Evolutionary conservation across 176 grass and related monocot genomes (phyloP), one percentile per base, ranked within the genome.

Genomic region (Carex littledalei): DNA sequence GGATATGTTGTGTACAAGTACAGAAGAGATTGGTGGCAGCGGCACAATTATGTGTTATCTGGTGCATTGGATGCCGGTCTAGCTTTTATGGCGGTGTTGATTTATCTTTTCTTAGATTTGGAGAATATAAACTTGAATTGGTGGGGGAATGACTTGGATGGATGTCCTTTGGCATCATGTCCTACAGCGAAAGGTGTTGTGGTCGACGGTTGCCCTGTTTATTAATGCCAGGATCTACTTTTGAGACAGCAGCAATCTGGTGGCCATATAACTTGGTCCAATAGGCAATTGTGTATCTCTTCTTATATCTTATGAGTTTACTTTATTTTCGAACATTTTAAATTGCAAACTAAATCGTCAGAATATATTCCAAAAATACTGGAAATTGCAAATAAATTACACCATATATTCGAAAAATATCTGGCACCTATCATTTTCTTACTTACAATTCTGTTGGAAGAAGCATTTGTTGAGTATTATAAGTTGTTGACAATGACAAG

Each of bases 171-270:
- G 17, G 91, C 93, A 45, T 93, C 93, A 68, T 98, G 93, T 89
- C 95, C 95, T 13, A 93, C 93, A 16, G 93, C 89, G 1, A 91
- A 93, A 67, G 93, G 93, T 74, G 55, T 98, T 43, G 49, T 84
- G 16, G 85, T 98, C 0, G 86, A 95, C 7, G 93, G 93, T 8
- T 98, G 93, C 52, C 93, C 93, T 35, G 85, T 93, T 55, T 90
- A 90, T 65, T 84, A 47, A 82, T 55, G 24, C 47, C 74, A 32
- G 22, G 31, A 34, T 49, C 32, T 7, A 4, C 29, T 7, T 92
- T 97, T 1, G 94, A 94, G 92, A 92, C 94, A 71, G 92, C 94
- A 82, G 81, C 89, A 63, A 97, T 97, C 90, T 97, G 92, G 94
- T 94, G 94, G 94, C 95, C 95, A 3, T 91, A 91, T 69, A 97